Evolutionary conservation across 1,284 basidiomycete species (phyloP), one percentile per base, ranked within the genome.

Genomic region (Neotropicomus parvogracilis): DNA sequence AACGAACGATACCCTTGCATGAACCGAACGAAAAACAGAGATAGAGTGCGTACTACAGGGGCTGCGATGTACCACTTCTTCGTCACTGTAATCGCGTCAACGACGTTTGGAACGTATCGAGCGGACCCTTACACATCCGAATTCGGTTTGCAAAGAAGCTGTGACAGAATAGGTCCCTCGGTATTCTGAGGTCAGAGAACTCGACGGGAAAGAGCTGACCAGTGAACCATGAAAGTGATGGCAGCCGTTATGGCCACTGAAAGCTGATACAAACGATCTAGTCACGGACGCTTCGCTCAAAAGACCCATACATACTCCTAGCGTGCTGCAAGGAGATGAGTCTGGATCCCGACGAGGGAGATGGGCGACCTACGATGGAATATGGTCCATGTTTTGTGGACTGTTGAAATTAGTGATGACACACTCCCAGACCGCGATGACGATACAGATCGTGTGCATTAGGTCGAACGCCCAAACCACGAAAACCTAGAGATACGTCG

Each of bases 141-240:
- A 65, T 62, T 51, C 63, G 56, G 46, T 68, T 67, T 2, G 63
- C 63, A 24, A 65, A 65, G 56, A 65, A 65, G 32, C 63, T 65
- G 19, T 16, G 14, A 20, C 0, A 9, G 8, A 47, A 34, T 27
- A 16, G 7, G 6, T 10, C 1, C 9, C 7, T 52, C 16, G 42
- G 10, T 6, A 17, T 16, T 29, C 3, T 7, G 12, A 6, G 12
- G 9, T 32, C 12, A 6, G 11, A 40, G 11, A 14, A 29, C 12
- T 17, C 8, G 1, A 39, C 16, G 9, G 4, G 20, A 21, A 35
- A 20, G 2, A 20, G 46, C 62, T 3, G 1, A 66, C 63, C 63
- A 67, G 27, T 65, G 63, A 38, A 65, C 63, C 48, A 67, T 53
- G 50, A 65, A 65, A 0, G 63, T 65, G 19, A 65, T 46, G 3